Evolutionary conservation across 2,329 filamentous ascomycete genomes (phyloP), one percentile per base, ranked within the genome.

Genomic region (Trichoderma sp.): DNA sequence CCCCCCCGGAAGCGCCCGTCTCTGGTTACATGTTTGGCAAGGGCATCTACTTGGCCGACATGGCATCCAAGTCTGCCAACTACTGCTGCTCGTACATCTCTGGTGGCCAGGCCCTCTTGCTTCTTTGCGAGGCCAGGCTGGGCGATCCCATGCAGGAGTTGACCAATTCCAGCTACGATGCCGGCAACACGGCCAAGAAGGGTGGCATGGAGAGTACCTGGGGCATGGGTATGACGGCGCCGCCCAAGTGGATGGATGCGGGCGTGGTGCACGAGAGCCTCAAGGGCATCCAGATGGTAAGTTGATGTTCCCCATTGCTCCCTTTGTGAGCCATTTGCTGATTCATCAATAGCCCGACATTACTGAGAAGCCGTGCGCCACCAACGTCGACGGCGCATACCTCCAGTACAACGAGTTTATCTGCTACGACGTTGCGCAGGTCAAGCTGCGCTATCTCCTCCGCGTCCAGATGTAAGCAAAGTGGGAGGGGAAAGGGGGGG

Each of bases 1-100:
- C 94, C 7, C 94, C 94, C 0, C 90, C 91, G 0, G 90, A 96
- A 78, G 93, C 93, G 0, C 94, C 93, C 0, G 89, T 89, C 0
- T 86, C 84, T 5, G 92, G 92, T 1, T 94, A 95, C 81, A 95
- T 95, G 91, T 97, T 96, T 73, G 93, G 91, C 68, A 96, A 96
- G 79, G 93, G 93, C 55, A 91, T 97, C 58, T 97, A 97, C 76
- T 86, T 97, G 2, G 93, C 93, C 2, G 93, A 96, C 75, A 94
- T 94, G 85, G 91, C 89, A 0, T 91, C 87, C 76, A 97, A 96
- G 80, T 93, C 90, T 2, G 92, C 92, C 18, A 88, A 88, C 74
- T 97, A 97, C 81, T 96, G 92, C 77, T 85, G 79, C 64, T 77
- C 87, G 0, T 77, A 80, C 72, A 85, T 82, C 70, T 91, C 90